Conservation (phyloP, 2,329 filamentous ascomycete genomes). For the Phoma sp. region DNA sequence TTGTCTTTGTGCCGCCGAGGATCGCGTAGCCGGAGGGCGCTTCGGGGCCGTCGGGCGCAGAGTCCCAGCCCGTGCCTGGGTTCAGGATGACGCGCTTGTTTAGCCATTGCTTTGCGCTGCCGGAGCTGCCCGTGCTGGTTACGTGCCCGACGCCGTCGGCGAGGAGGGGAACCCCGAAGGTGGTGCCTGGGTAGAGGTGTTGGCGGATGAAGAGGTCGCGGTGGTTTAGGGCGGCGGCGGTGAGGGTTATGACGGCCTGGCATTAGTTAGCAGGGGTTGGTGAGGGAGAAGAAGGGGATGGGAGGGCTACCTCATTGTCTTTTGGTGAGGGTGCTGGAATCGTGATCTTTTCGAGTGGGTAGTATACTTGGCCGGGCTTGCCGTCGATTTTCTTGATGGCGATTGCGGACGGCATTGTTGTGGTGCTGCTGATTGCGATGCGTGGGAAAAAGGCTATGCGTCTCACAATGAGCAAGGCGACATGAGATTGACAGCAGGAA, state of each 20-base stretch:
- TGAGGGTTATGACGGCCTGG: constrained; percentile 75
- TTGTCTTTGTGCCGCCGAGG: constrained; percentile 70
- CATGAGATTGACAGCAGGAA: too few species aligned
- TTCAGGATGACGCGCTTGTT: constrained; percentile 77
- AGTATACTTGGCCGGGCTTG: constrained; percentile 88
- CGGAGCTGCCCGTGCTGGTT: constrained; percentile 60
- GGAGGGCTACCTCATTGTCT: constrained; percentile 35
- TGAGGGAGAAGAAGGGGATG: neutral
- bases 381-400: constrained; percentile 73
- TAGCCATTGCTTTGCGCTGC: constrained; percentile 61
- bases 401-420: constrained; percentile 60
- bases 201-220: constrained; percentile 94
- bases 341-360: constrained; percentile 59
- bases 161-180: constrained; percentile 78
- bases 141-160: constrained; percentile 84
- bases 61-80: constrained; percentile 78
- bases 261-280: constrained; percentile 26
- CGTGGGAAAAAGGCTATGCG: neutral
- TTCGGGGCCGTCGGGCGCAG: constrained; percentile 76
- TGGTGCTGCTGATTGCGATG: neutral
- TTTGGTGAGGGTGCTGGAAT: constrained; percentile 36
- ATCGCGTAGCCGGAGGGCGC: constrained; percentile 64
- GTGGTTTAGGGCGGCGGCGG: constrained; percentile 87
- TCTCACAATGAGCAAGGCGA: too few species aligned
- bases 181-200: constrained; percentile 85